Evolutionary conservation across 768 basidiomycete genomes (phyloP).

Genomic region (Tephrocybe sp.): DNA sequence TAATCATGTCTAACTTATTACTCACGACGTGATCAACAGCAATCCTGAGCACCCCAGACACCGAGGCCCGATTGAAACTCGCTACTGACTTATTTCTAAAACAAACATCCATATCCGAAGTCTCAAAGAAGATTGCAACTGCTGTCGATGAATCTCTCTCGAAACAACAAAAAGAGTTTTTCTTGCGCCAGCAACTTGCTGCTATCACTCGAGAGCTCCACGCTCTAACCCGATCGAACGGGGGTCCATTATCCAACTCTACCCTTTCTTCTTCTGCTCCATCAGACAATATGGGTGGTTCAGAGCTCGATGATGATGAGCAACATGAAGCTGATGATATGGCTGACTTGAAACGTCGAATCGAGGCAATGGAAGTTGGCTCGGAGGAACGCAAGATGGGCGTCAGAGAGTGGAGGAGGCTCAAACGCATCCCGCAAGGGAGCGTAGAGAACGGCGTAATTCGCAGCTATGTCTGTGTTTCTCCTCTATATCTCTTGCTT

Average conservation of each 20-base stretch:
- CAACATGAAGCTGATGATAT: constrained; percentile 81
- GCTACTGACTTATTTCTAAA: constrained; percentile 75
- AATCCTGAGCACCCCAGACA: constrained; percentile 58
- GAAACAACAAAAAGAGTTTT: constrained; percentile 87
- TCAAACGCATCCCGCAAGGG: constrained; percentile 86
- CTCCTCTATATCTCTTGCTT: neutral
- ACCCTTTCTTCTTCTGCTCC: constrained; percentile 8
- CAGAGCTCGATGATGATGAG: constrained; percentile 75
- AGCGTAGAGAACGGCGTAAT: constrained; percentile 92
- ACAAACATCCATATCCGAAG: constrained; percentile 76
- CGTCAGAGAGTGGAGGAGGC: constrained; percentile 77
- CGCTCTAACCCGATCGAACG: constrained; percentile 40
- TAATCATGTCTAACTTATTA: neutral
- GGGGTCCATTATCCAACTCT: constrained; percentile 17
- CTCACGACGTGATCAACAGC: constrained; percentile 33
- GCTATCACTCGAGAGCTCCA: constrained; percentile 79
- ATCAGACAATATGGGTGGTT: constrained; percentile 27
- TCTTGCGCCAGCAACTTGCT: constrained; percentile 79
- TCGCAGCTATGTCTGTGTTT: constrained; percentile 70
- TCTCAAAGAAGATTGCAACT: constrained; percentile 76
- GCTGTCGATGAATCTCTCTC: constrained; percentile 84
- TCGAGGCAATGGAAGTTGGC: constrained; percentile 71
- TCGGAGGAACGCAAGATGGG: constrained; percentile 84
- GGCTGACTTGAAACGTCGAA: constrained; percentile 66
- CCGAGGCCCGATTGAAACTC: constrained; percentile 61